Percentiles rank a stretch among this genome's conserved stretches.
phyloP scores from a whole-genome alignment of 495 filamentous ascomycete genomes.

The Penicillium fimorum region DNA sequence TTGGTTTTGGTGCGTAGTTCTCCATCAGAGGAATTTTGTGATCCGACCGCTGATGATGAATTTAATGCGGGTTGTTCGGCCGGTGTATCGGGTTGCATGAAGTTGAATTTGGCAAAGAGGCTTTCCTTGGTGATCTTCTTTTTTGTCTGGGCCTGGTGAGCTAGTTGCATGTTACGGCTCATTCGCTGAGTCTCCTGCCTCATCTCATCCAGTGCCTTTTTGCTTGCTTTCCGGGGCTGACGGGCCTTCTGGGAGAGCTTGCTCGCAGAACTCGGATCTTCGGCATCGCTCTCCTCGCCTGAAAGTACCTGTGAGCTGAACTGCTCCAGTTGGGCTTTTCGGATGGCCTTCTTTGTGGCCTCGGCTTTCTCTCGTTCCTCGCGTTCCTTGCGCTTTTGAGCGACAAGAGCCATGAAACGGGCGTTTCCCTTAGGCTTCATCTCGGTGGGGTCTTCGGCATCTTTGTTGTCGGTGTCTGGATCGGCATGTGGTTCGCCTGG shows the following conservation, averaged over 20 bases:
- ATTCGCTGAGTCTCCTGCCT: slow-evolving; percentile 88
- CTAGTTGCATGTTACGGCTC: slow-evolving; percentile 82
- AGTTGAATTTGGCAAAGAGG: slow-evolving; percentile 83
- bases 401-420: slow-evolving; percentile 66
- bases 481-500: slow-evolving; percentile 16
- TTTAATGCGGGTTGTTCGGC: slow-evolving; percentile 26
- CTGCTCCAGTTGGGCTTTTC: slow-evolving; percentile 34
- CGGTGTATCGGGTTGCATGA: slow-evolving; percentile 43
- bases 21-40: slow-evolving; percentile 48
- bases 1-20: slow-evolving; percentile 38
- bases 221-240: slow-evolving; percentile 83
- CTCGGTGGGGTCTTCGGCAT: slow-evolving; percentile 38
- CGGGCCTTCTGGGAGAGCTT: slow-evolving; percentile 63
- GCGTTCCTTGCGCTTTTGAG: slow-evolving; percentile 67
- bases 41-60: slow-evolving; percentile 43
- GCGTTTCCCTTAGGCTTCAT: slow-evolving; percentile 52
- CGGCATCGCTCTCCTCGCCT: slow-evolving; percentile 47
- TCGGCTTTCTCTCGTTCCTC: slow-evolving; percentile 61
- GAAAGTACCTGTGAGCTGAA: slow-evolving; percentile 38
- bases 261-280: slow-evolving; percentile 55
- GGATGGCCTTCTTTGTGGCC: slow-evolving; percentile 48
- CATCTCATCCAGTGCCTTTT: slow-evolving; percentile 96
- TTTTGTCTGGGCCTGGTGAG: slow-evolving; percentile 85
- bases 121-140: slow-evolving; percentile 87
- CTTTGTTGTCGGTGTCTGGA: slow-evolving; percentile 13